Base-by-base conservation (phyloP, 768 basidiomycete genomes). In the Boletus rex-veris region DNA sequence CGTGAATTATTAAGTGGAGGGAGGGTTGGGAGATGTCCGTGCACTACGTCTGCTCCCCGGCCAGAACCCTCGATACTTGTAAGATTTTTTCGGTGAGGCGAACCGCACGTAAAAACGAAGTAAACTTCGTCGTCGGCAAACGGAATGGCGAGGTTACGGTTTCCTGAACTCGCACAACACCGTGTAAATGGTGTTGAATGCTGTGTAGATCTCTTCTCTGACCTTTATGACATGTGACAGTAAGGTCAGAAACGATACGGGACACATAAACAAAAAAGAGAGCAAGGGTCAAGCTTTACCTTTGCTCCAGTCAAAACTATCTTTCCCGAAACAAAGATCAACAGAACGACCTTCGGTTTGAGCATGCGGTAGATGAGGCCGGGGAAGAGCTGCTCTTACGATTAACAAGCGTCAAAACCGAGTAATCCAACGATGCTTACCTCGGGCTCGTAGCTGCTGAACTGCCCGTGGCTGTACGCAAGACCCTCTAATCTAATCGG, bases 341-440 rank as follows among this genome's bases (percentile, higher is more conserved):
- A 80, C 39, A 99, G 77, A 38, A 99, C 97, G 59, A 99, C 97
- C 75, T 99, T 99, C 7, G 97, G 97, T 73, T 98, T 97, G 75
- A 98, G 90, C 97, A 98, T 98, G 63, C 96, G 90, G 68, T 99
- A 98, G 70, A 99, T 98, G 42, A 99, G 81, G 66, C 97, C 96
- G 50, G 97, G 96, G 86, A 99, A 98, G 52, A 98, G 76, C 96
- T 98, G 53, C 16, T 8, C 16, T 5, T 2, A 26, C 18, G 7
- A 30, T 67, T 18, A 59, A 21, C 10, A 19, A 1, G 14, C 2
- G 7, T 39, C n/a, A 14, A 4, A 5, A 1, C 1, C 1, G 30
- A 36, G 49, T 61, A 36, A 65, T 45, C 6, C 47, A 37, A 36
- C 3, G 15, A 37, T 3, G 78, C 83, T 48, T 58, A 95, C 96